phyloP scores from a whole-genome alignment of 495 filamentous ascomycete species.

The Lindgomyces ingoldianus region DNA sequence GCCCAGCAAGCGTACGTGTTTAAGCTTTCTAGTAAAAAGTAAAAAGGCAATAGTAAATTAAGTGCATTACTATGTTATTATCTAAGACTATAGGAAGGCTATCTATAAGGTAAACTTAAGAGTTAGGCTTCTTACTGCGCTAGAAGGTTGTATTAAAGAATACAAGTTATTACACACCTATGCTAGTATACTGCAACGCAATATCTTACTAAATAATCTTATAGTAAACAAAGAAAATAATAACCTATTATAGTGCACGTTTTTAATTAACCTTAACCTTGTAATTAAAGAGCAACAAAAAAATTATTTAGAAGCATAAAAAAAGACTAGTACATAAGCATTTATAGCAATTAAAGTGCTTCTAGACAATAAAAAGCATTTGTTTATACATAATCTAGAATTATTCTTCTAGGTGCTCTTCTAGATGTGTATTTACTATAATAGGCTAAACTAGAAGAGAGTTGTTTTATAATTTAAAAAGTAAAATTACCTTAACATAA shows the following conservation, averaged over 20 bases:
- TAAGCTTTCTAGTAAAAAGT: constrained; percentile 41
- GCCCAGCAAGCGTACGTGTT: constrained; percentile 46
- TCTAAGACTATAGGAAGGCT: constrained; percentile 47
- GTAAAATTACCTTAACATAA: constrained; percentile 39
- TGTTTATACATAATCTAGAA: too few species aligned
- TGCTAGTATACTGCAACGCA: constrained; percentile 43
- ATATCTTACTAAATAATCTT: constrained; percentile 48
- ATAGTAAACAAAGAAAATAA: constrained; percentile 47
- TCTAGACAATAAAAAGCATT: constrained; percentile 46
- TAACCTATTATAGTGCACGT: constrained; percentile 41
- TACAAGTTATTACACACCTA: constrained; percentile 42
- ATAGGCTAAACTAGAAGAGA: constrained; percentile 13
- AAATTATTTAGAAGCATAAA: constrained; percentile 44
- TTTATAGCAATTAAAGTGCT: constrained; percentile 50
- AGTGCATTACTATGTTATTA: constrained; percentile 49
- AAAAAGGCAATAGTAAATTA: constrained; percentile 41
- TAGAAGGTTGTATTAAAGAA: constrained; percentile 43
- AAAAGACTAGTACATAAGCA: constrained; percentile 49
- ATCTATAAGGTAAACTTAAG: constrained; percentile 49
- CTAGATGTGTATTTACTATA: constrained; percentile 40
- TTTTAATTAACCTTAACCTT: constrained; percentile 52
- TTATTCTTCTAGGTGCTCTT: constrained; percentile 59
- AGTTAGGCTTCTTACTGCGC: constrained; percentile 42
- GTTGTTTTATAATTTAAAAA: constrained; percentile 33
- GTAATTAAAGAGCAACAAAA: too few species aligned